Evolutionary conservation across 2,329 filamentous ascomycete species (phyloP).

Genomic region (Lecanicillium sp.): DNA sequence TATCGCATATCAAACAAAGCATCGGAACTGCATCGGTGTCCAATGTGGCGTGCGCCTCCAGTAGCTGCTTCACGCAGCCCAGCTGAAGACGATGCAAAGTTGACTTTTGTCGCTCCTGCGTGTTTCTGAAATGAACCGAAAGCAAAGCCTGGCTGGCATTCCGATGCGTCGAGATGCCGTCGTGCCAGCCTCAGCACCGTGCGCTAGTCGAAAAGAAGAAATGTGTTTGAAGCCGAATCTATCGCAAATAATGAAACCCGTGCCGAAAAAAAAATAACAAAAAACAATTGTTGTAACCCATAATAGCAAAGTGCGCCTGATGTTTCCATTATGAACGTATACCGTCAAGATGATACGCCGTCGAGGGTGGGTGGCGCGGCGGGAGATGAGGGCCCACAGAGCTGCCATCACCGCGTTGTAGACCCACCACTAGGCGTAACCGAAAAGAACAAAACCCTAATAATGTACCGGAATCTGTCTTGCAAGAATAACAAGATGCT

Average conservation of each 20-base stretch:
- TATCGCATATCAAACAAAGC: too few relatives aligned
- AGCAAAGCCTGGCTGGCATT: too few relatives aligned
- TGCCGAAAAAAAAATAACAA: constrained; percentile 15
- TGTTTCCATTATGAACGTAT: constrained; percentile 27
- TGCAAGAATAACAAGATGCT: constrained; percentile 16
- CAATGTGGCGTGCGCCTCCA: too few relatives aligned
- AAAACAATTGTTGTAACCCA: not conserved
- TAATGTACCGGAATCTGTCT: constrained; percentile 11
- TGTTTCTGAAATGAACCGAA: too few relatives aligned
- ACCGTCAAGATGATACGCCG: constrained; percentile 7
- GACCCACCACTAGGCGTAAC: not conserved
- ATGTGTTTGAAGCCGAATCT: constrained; percentile 6
- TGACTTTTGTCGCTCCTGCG: too few relatives aligned
- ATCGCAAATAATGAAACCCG: constrained; percentile 9
- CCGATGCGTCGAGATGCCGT: too few relatives aligned
- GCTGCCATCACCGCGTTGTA: not conserved
- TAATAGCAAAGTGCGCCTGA: constrained; percentile 18
- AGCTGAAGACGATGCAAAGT: too few relatives aligned
- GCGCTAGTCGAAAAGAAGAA: too few relatives aligned
- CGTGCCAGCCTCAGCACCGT: too few relatives aligned
- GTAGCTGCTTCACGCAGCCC: too few relatives aligned
- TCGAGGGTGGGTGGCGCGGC: too few relatives aligned
- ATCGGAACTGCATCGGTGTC: too few relatives aligned
- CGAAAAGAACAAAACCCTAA: not conserved
- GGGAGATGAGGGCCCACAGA: not conserved